A percentile compares a stretch with the other conserved stretches of the same genome.
phyloP scores from a whole-genome alignment of 495 filamentous ascomycete genomes.

The Trichoderma reesei region DNA sequence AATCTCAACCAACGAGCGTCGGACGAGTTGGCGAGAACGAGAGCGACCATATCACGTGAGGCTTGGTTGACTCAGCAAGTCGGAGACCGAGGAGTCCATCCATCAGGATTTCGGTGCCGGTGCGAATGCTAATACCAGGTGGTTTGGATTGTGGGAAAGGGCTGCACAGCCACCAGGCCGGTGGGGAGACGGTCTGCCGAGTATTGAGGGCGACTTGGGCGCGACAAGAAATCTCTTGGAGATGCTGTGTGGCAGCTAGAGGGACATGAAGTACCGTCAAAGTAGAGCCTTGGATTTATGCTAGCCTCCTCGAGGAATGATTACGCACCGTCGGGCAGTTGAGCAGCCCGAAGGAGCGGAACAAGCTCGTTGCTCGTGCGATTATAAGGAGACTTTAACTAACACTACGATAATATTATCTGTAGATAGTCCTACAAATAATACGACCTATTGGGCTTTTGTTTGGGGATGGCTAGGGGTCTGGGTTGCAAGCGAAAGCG shows the following conservation, averaged over 20 bases:
- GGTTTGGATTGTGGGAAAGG: neutral
- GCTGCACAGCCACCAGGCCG: neutral
- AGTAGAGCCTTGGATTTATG: neutral
- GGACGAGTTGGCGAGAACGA: neutral
- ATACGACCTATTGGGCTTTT: no score
- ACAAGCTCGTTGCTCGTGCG: neutral
- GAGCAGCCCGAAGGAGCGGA: constrained; percentile 2
- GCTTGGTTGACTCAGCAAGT: neutral
- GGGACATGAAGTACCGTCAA: neutral
- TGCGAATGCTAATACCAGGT: no score
- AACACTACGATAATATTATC: neutral
- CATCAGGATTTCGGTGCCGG: neutral
- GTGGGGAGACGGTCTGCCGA: constrained; percentile 1
- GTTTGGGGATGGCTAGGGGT: no score
- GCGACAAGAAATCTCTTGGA: neutral
- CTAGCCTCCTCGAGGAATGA: neutral
- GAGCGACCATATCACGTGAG: neutral
- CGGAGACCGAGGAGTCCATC: constrained; percentile 1
- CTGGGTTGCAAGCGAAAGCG: no score
- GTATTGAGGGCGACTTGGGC: neutral
- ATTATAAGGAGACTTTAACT: neutral
- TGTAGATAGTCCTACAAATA: neutral
- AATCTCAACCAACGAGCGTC: neutral
- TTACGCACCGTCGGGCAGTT: constrained; percentile 4
- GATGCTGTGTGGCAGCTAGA: neutral